These are phyloP conservation scores for Effrenium voratum DNA, from an alignment of 73 alveolate genomes.

Conservation along the genomic window DNA sequence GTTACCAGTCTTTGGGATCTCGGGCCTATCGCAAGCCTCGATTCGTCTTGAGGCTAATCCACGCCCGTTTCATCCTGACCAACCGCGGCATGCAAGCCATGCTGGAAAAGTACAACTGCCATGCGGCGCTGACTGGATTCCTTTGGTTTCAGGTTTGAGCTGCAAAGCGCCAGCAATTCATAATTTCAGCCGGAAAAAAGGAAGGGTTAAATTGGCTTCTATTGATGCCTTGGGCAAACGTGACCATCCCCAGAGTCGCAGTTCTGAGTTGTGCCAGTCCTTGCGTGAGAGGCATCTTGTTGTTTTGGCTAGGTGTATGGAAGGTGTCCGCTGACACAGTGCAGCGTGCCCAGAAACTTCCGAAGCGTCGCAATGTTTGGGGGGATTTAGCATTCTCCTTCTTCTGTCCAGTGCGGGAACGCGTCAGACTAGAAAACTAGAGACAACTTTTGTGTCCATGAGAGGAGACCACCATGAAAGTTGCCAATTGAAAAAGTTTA, in stretches of 20 bases:
- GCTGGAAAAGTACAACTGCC: conserved; percentile 95
- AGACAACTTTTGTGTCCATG: too few species aligned
- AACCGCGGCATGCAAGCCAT: conserved; percentile 96
- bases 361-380: too few species aligned
- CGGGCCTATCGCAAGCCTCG: background rate
- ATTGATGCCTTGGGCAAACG: background rate
- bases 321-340: conserved; percentile 60
- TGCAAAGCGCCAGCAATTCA: background rate
- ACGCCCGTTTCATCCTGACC: conserved; percentile 96
- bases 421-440: too few species aligned
- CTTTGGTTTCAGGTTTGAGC: background rate
- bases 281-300: too few species aligned
- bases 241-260: too few species aligned
- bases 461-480: too few species aligned
- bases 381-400: too few species aligned
- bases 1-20: background rate
- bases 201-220: background rate
- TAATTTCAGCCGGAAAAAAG: too few species aligned
- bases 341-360: background rate
- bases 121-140: background rate
- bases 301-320: conserved; percentile 54
- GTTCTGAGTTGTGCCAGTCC: too few species aligned
- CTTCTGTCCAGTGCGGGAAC: too few species aligned
- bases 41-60: conserved; percentile 93
- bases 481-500: too few species aligned